Percentiles rank a stretch among this genome's conserved stretches.
These are phyloP conservation scores for Favolaschia claudopus DNA, from an alignment of 768 basidiomycete species.

Conservation along the genomic window DNA sequence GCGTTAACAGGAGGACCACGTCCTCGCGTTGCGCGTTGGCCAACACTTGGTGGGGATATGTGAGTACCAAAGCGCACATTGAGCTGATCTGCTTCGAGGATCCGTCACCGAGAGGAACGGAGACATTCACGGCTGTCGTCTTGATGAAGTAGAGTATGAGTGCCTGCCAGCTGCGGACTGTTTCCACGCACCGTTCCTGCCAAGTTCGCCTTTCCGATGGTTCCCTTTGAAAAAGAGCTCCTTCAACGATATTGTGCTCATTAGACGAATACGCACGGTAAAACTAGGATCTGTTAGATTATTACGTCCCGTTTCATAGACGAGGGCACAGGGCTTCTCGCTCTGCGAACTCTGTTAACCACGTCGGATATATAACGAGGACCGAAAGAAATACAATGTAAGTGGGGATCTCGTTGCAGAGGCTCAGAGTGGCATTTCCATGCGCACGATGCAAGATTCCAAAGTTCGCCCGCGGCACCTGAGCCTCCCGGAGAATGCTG, in stretches of 20 bases:
- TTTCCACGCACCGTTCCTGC: not conserved
- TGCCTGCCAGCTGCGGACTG: not conserved
- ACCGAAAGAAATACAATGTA: no score
- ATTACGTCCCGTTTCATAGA: slow-evolving; percentile 13
- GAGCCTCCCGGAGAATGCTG: slow-evolving; percentile 32
- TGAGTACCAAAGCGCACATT: slow-evolving; percentile 34
- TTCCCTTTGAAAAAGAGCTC: not conserved
- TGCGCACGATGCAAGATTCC: slow-evolving; percentile 28
- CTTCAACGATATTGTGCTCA: no score
- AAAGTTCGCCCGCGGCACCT: slow-evolving; percentile 33
- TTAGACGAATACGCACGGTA: slow-evolving; percentile 10
- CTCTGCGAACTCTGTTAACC: no score
- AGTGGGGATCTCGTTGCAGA: slow-evolving; percentile 38
- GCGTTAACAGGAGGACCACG: slow-evolving; percentile 35
- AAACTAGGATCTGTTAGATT: slow-evolving; percentile 1
- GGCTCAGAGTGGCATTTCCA: slow-evolving; percentile 30
- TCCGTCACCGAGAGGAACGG: slow-evolving; percentile 23
- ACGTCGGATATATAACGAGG: no score
- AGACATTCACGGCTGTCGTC: slow-evolving; percentile 20
- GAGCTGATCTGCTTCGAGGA: slow-evolving; percentile 18
- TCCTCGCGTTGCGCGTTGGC: slow-evolving; percentile 34
- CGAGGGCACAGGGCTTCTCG: slow-evolving; percentile 1
- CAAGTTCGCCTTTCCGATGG: not conserved
- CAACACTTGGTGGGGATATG: slow-evolving; percentile 38
- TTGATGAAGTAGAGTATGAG: not conserved